Evolutionary conservation across 2,329 filamentous ascomycete species (phyloP).

Genomic region (Scedosporium boydii): DNA sequence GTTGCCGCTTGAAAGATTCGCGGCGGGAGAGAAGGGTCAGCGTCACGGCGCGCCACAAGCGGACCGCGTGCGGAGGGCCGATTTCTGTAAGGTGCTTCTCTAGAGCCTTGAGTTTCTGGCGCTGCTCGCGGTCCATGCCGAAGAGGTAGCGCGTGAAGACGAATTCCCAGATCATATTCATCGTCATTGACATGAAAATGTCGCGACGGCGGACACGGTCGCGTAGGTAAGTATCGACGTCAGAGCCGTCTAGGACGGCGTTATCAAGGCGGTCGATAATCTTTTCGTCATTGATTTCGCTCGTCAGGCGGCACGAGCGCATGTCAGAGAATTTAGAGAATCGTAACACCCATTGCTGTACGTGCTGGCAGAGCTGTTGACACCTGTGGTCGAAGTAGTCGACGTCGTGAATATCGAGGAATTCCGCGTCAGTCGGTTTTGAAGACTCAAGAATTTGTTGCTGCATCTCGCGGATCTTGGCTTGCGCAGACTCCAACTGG

Average conservation of each 20-base stretch:
- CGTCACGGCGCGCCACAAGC: constrained; percentile 94
- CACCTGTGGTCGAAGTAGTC: constrained; percentile 94
- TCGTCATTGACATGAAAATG: constrained; percentile 96
- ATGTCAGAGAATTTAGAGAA: constrained; percentile 98
- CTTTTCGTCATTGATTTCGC: constrained; percentile 83
- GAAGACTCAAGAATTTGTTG: constrained; percentile 44
- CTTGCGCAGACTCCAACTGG: constrained; percentile 66
- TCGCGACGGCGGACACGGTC: constrained; percentile 85
- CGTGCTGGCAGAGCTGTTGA: constrained; percentile 88
- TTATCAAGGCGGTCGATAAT: constrained; percentile 92
- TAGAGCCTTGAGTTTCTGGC: constrained; percentile 91
- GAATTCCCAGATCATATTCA: constrained; percentile 99
- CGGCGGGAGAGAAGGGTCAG: constrained; percentile 79
- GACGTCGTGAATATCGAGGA: constrained; percentile 74
- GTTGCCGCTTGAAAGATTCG: constrained; percentile 70
- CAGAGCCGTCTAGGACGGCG: constrained; percentile 83
- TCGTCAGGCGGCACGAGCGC: constrained; percentile 72
- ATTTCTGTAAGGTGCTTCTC: constrained; percentile 88
- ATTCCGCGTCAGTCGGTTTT: constrained; percentile 56
- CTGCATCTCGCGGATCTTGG: constrained; percentile 44
- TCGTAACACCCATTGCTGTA: constrained; percentile 94
- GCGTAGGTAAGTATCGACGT: constrained; percentile 78
- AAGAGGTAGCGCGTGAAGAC: constrained; percentile 97
- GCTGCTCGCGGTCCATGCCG: constrained; percentile 95
- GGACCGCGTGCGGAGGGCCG: constrained; percentile 78